These are phyloP conservation scores for Microdochium nivale DNA, from an alignment of 2,329 filamentous ascomycete genomes.

Conservation along the genomic window DNA sequence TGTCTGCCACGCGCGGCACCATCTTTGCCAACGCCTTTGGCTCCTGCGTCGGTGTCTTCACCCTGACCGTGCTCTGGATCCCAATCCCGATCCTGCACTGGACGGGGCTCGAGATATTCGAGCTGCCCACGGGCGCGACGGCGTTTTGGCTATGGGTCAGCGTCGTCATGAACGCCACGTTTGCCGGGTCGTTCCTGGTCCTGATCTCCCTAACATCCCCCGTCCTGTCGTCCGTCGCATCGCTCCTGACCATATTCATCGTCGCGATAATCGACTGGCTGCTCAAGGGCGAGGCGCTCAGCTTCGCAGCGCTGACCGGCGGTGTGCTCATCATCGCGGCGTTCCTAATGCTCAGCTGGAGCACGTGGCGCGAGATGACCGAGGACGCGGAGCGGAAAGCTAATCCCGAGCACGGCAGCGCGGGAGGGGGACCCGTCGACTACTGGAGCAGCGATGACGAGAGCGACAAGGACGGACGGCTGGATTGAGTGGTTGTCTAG, in stretches of 20 bases:
- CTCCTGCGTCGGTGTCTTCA: slow-evolving; percentile 79
- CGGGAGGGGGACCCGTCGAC: slow-evolving; percentile 21
- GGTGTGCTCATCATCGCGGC: slow-evolving; percentile 81
- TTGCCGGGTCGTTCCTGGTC: slow-evolving; percentile 87
- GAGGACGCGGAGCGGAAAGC: slow-evolving; percentile 63
- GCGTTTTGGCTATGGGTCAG: slow-evolving; percentile 74
- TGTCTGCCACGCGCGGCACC: slow-evolving; percentile 77
- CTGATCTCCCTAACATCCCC: slow-evolving; percentile 89
- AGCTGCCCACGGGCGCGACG: slow-evolving; percentile 67
- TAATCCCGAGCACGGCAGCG: slow-evolving; percentile 13
- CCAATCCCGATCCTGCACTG: slow-evolving; percentile 79
- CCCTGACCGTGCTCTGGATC: slow-evolving; percentile 81
- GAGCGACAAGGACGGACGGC: slow-evolving; percentile 26
- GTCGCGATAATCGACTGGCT: slow-evolving; percentile 89
- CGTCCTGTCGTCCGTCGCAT: slow-evolving; percentile 85
- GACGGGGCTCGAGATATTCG: slow-evolving; percentile 72
- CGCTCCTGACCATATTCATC: slow-evolving; percentile 91
- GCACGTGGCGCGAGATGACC: slow-evolving; percentile 87
- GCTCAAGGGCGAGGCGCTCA: slow-evolving; percentile 68
- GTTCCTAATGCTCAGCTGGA: slow-evolving; percentile 81
- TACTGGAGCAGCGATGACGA: slow-evolving; percentile 38
- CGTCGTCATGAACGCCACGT: slow-evolving; percentile 80
- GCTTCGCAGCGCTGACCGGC: slow-evolving; percentile 67
- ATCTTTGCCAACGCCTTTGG: slow-evolving; percentile 93
- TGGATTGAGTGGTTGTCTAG: too few relatives aligned